Conservation (phyloP, 2,329 filamentous ascomycete species). For the Fusarium marasasianum region DNA sequence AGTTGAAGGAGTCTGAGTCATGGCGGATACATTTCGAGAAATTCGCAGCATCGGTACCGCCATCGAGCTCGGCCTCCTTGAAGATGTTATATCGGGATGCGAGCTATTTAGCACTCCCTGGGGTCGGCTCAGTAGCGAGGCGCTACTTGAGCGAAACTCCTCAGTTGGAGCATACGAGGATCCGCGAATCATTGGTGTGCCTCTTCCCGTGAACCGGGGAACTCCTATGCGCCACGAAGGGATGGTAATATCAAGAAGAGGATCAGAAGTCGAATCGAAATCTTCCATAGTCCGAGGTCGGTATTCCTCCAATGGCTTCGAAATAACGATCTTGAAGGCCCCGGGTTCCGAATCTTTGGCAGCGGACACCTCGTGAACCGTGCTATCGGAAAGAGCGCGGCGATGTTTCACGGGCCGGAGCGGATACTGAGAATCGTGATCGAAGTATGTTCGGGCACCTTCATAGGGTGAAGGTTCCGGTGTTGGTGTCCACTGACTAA, state of each 20-base stretch:
- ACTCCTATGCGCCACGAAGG: constrained; percentile 86
- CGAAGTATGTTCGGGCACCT: constrained; percentile 48
- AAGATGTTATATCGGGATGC: constrained; percentile 37
- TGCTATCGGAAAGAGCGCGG: constrained; percentile 81
- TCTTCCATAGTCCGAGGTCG: constrained; percentile 73
- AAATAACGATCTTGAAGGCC: constrained; percentile 83
- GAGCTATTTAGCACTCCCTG: constrained; percentile 43
- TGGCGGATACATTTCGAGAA: constrained; percentile 32
- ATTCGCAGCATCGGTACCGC: constrained; percentile 50
- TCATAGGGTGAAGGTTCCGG: constrained; percentile 51
- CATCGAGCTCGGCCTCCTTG: constrained; percentile 51
- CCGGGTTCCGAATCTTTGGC: constrained; percentile 68
- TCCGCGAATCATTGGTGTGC: constrained; percentile 79
- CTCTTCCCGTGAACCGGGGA: constrained; percentile 79
- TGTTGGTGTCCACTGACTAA: constrained; percentile 56
- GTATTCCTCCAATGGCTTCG: constrained; percentile 69
- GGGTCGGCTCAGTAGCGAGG: constrained; percentile 57
- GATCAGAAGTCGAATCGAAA: constrained; percentile 54
- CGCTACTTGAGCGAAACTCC: constrained; percentile 71
- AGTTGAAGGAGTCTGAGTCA: constrained; percentile 47
- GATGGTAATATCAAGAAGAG: constrained; percentile 77
- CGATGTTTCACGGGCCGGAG: constrained; percentile 54
- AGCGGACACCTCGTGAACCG: constrained; percentile 69
- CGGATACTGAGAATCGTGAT: constrained; percentile 29
- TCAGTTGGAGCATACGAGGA: constrained; percentile 84